Base-by-base conservation (phyloP, 2,329 filamentous ascomycete genomes). In the Ophiosphaerella narmari region DNA sequence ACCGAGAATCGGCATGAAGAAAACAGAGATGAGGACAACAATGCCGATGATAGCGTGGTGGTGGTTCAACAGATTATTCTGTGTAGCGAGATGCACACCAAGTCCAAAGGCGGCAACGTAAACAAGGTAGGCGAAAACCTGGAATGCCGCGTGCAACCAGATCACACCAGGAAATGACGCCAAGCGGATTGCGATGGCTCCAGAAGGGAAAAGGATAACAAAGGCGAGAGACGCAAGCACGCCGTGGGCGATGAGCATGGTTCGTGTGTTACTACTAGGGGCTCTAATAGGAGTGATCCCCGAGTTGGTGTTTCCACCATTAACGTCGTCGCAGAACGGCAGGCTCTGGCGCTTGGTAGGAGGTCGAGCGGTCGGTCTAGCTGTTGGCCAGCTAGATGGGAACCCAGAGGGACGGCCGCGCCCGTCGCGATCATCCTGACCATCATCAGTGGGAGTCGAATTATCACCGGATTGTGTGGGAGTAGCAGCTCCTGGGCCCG, bases 41-140 rank as follows among this genome's bases (percentile, higher is more conserved):
- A 81, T 75, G n/a, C 82, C 82, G 43, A 85, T 81, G 55, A 82
- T 75, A 1, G 78, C 73, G 54, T 85, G 82, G 38, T 78, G 69
- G 37, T 70, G 62, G 39, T 70, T 50, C 8, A 80, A 49, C 48
- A 63, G 32, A 37, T 66, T 55, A 18, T 76, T 55, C 12, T 75
- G 63, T 1, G 62, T 69, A 2, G 77, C 80, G 12, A 84, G 64
- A 24, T 76, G 77, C 36, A 84, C 67, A 4, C 82, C 82, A 0
- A 84, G 59, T 2, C 77, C 80, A 39, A 81, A 74, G 0, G 77
- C 82, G 1, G 73, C 75, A 44, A 80, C 74, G 46, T 74, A 78
- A 31, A 82, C 52, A 8, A 77, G 43, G 47, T 82, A 76, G 2
- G 76, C 76, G 39, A 82, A 65, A 2, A 78, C 45, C 57, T 85